Evolutionary conservation across 2,329 filamentous ascomycete genomes (phyloP), one percentile per base, ranked within the genome.

Genomic region (Grosmannia penicillata): DNA sequence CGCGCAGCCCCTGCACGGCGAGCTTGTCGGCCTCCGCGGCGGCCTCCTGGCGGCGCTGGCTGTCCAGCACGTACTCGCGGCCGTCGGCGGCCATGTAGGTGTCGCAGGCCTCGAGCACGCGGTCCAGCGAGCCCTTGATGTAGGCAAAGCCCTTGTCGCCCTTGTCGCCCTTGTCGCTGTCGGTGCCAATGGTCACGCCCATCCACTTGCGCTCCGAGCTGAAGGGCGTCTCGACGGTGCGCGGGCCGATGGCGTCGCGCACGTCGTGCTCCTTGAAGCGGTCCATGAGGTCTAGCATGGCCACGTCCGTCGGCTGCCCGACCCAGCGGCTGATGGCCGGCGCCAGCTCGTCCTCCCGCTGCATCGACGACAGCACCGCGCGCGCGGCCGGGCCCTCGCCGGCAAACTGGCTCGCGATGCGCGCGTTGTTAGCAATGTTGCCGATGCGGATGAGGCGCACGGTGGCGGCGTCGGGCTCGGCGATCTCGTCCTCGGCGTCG

Each of bases 171-270:
- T 17, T 21, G 24, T 11, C 21, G 21, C 66, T 65, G 34, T 74
- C 68, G 18, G 67, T 63, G 31, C 75, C 76, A 48, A 95, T 82
- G 2, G 86, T 81, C 22, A 95, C 87, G 25, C 93, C 93, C 93
- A 98, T 98, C 89, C 89, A 98, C 59, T 98, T 98, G 41, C 89
- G 75, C 54, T 94, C 86, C 1, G 91, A 98, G 55, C 89, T 96
- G 58, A 98, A 98, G 0, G 91, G 87, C 0, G 84, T 87, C 56
- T 98, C 91, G 31, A 77, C 76, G 24, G 81, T 73, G 35, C 89
- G 81, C 24, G 72, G 70, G n/a, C 86, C 86, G 38, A 94, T 75
- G 9, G 82, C 79, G 33, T 91, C 81, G 44, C 93, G 78, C 33
- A 93, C 76, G 58, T 98, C 91, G 47, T 93, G 83, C 56, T 95